These are phyloP conservation scores for Fomitopsis palustris DNA, from an alignment of 1,284 basidiomycete genomes.

Conservation along the genomic window DNA sequence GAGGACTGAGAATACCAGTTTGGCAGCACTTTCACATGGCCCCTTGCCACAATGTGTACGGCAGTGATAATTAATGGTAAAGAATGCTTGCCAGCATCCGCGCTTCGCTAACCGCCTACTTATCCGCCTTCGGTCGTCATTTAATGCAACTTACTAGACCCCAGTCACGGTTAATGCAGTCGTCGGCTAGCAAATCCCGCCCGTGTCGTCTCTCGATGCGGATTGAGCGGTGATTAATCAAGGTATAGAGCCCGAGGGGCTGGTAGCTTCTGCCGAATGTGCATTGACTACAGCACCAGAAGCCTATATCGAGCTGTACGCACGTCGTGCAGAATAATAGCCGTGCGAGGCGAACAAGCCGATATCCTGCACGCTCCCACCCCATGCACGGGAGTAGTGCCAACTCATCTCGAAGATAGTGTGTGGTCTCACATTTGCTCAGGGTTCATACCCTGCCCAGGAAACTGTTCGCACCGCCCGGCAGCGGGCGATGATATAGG, in stretches of 20 bases:
- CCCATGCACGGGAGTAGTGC: not conserved
- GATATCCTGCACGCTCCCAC: not conserved
- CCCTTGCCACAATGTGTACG: not conserved
- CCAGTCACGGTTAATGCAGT: not conserved
- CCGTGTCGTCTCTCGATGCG: not conserved
- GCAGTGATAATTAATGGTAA: not conserved
- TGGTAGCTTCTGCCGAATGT: not conserved
- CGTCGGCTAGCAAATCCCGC: not conserved
- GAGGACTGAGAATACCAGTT: not conserved
- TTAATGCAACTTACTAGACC: not conserved
- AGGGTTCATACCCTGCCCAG: not conserved
- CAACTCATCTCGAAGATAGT: not conserved
- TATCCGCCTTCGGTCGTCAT: not conserved
- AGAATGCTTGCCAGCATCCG: no score
- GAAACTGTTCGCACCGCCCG: not conserved
- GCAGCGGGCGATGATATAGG: not conserved
- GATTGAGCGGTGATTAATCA: not conserved
- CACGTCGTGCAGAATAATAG: not conserved
- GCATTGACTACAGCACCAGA: not conserved
- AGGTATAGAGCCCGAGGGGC: not conserved
- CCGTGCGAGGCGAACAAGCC: not conserved
- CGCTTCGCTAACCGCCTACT: no score
- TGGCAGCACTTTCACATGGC: not conserved
- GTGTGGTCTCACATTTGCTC: not conserved
- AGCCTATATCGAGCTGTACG: not conserved